These are phyloP conservation scores for Miamiensis avidus DNA, from an alignment of 169 alveolate species.

Conservation along the genomic window DNA sequence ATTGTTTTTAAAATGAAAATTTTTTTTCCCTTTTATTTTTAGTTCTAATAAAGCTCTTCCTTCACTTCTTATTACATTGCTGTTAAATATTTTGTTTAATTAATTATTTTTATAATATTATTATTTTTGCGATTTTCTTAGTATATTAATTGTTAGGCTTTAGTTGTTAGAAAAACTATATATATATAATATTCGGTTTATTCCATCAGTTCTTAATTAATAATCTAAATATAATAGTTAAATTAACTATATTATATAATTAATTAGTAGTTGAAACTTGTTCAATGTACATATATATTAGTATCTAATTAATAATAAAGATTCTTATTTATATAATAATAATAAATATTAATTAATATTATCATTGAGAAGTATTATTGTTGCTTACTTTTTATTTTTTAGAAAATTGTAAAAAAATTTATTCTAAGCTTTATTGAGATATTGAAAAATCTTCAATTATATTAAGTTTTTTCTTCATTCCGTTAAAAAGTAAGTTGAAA, in stretches of 20 bases:
- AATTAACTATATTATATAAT: no score
- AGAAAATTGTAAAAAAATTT: conserved; percentile 48
- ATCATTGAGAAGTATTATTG: background rate
- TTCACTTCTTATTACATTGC: background rate
- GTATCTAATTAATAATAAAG: background rate
- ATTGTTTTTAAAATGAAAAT: no score
- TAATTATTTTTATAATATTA: no score
- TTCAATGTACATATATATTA: background rate
- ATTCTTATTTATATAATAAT: no score
- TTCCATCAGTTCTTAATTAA: no score
- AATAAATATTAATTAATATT: no score
- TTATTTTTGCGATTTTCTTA: no score
- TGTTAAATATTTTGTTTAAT: background rate
- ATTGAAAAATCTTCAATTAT: conserved; percentile 31
- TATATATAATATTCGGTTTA: no score
- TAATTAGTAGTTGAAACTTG: background rate
- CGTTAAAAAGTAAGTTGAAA: background rate
- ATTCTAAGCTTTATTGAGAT: conserved; percentile 40
- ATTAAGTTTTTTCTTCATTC: background rate
- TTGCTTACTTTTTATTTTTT: background rate
- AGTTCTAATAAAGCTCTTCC: background rate
- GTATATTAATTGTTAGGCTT: no score
- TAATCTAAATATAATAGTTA: no score
- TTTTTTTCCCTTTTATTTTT: background rate
- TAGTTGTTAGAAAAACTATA: no score